Evolutionary conservation across 2,329 filamentous ascomycete genomes (phyloP), one percentile per base, ranked within the genome.

Genomic region (Lachnellula cervina): DNA sequence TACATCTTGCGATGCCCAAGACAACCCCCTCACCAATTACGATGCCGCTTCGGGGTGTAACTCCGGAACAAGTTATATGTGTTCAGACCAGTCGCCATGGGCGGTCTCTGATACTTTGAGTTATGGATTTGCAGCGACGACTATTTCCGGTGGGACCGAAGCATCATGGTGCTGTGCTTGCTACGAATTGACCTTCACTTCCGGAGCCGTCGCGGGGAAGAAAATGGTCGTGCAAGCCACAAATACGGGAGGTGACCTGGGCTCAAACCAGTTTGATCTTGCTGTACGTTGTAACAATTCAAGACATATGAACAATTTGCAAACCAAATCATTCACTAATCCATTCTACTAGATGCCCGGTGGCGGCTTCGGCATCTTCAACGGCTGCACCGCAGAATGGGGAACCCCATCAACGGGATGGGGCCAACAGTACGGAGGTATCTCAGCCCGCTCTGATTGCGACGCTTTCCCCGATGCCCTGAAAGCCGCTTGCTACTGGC

Each of bases 161-260:
- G 71, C 74, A 1, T 75, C 71, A n/a, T 86, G 82, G 80, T 88
- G 85, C 72, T 88, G 85, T 67, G 79, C 77, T 49, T 87, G 83
- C 70, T 87, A 85, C 65, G 75, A 80, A 68, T 66, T 66, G 53
- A 67, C 64, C 5, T 79, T 80, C 61, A 79, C 75, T 1, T 71
- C 69, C 43, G 78, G 78, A 5, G 70, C 77, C 5, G 75, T 81
- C 19, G 70, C 73, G 25, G 82, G 82, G 52, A 86, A 86, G 72
- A 80, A 75, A 56, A 82, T 86, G 79, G 74, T 86, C 52, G 77
- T 87, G 16, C 83, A 87, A 66, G 79, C 80, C 8, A 84, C 80
- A 35, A 86, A 86, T 68, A 86, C 82, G 2, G 83, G 82, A 32
- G 74, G 73, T 19, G 82, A 84, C 65, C 71, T 84, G 7, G 74